Percentiles rank a stretch among this genome's conserved stretches.
Evolutionary conservation across 2,329 filamentous ascomycete species (phyloP).

Genomic region (Alternaria postmessia): DNA sequence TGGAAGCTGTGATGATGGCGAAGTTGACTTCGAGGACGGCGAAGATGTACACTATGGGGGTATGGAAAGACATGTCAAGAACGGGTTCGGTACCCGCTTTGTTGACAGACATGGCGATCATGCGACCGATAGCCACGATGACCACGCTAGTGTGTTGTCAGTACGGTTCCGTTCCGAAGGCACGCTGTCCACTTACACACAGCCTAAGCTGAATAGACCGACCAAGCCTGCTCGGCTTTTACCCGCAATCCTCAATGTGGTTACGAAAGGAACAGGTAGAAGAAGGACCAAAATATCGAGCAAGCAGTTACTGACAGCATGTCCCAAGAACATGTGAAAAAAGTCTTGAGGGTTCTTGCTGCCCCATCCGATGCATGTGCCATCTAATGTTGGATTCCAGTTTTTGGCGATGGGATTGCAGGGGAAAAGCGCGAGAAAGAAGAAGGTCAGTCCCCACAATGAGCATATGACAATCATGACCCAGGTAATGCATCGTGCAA

Average conservation of each 20-base stretch:
- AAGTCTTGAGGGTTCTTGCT: constrained; percentile 38
- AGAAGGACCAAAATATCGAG: constrained; percentile 44
- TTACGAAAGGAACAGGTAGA: constrained; percentile 45
- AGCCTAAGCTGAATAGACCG: constrained; percentile 43
- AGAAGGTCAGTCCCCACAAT: constrained; percentile 44
- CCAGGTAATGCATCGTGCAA: constrained; percentile 30
- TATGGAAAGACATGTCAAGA: constrained; percentile 43
- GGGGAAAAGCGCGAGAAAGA: constrained; percentile 41
- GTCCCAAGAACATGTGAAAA: constrained; percentile 40
- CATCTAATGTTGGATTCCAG: constrained; percentile 33
- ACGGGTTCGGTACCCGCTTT: constrained; percentile 44
- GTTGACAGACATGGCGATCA: constrained; percentile 37
- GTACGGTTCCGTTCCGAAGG: background rate
- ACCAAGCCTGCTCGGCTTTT: constrained; percentile 42
- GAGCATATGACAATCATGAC: constrained; percentile 31
- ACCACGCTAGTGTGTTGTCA: constrained; percentile 31
- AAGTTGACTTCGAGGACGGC: constrained; percentile 50
- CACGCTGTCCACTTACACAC: constrained; percentile 46
- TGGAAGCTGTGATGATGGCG: constrained; percentile 48
- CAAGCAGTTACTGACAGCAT: constrained; percentile 44
- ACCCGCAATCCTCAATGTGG: constrained; percentile 37
- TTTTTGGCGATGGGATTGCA: constrained; percentile 42
- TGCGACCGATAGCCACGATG: constrained; percentile 39
- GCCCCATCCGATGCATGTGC: constrained; percentile 49
- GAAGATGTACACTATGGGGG: constrained; percentile 43